phyloP scores from a whole-genome alignment of 148 eudicot species.

The Silene latifolia region DNA sequence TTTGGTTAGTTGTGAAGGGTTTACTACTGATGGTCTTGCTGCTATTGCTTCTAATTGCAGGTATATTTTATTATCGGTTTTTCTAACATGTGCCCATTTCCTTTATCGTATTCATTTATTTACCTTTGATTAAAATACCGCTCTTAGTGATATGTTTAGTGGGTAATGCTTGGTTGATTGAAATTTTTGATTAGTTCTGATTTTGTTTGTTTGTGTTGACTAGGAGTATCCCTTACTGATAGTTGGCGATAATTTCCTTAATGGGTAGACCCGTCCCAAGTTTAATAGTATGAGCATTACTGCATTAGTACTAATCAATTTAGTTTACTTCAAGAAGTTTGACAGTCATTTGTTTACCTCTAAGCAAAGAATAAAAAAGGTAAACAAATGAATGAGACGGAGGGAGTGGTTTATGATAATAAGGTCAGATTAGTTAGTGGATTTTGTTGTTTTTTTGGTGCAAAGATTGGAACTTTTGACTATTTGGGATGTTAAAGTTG shows the following conservation, averaged over 20 bases:
- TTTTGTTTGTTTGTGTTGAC: background rate
- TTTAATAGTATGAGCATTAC: too few species aligned
- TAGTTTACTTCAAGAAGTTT: background rate
- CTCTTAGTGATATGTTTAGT: background rate
- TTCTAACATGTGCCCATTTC: too few species aligned
- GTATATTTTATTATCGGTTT: slow-evolving; percentile 23
- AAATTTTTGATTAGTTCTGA: background rate
- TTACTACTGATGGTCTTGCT: slow-evolving; percentile 74
- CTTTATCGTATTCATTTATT: background rate
- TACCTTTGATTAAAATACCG: too few species aligned
- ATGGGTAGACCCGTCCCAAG: too few species aligned
- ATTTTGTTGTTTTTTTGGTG: background rate
- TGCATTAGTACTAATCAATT: background rate
- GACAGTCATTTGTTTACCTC: too few species aligned
- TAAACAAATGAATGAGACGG: too few species aligned
- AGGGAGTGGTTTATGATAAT: too few species aligned
- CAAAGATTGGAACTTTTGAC: slow-evolving; percentile 11
- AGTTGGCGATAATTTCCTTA: too few species aligned
- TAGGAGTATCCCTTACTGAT: too few species aligned
- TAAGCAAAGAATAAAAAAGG: too few species aligned
- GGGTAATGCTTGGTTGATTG: too few species aligned
- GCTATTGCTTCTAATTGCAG: slow-evolving; percentile 86
- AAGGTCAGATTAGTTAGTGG: background rate
- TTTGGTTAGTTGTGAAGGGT: slow-evolving; percentile 71
- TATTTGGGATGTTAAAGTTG: background rate